These are phyloP conservation scores for Xylaria sp. DNA, from an alignment of 2,329 filamentous ascomycete species.

Conservation along the genomic window DNA sequence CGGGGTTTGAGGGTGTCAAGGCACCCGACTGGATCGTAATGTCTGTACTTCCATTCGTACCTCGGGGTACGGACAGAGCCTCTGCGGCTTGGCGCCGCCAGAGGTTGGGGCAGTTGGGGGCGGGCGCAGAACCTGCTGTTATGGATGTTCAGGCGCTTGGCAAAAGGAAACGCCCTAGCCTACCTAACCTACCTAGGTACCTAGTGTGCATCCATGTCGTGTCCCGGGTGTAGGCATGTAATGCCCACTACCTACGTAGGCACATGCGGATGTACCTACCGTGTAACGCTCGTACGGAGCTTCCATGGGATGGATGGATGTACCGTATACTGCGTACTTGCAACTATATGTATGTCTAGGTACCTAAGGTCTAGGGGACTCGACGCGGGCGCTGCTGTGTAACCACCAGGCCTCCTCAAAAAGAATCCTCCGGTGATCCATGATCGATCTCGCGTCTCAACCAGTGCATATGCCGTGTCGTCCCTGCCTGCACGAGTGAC, in stretches of 20 bases:
- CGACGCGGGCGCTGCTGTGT: conserved; percentile 25
- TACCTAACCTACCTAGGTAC: too few species aligned
- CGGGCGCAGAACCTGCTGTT: conserved; percentile 2
- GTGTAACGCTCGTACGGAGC: background rate
- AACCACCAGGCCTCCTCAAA: conserved; percentile 21
- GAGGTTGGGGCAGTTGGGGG: conserved; percentile 18
- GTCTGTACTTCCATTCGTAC: background rate
- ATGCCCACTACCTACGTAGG: too few species aligned
- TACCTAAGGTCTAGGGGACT: conserved; percentile 1
- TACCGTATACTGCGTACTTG: too few species aligned
- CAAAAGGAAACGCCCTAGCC: background rate
- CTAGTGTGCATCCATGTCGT: too few species aligned
- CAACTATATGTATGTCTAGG: background rate
- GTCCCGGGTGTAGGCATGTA: too few species aligned
- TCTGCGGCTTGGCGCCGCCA: conserved; percentile 20
- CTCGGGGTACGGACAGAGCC: conserved; percentile 14
- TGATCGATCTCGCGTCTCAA: conserved; percentile 21
- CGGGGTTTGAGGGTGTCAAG: too few species aligned
- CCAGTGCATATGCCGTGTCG: conserved; percentile 26
- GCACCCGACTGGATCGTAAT: conserved; percentile 33
- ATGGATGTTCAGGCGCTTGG: too few species aligned
- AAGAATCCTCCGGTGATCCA: conserved; percentile 15
- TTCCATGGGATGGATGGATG: background rate
- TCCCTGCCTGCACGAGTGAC: conserved; percentile 17
- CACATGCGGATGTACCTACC: too few species aligned